Conservation (phyloP, 768 basidiomycete species). For the Suillus ampliporus region DNA sequence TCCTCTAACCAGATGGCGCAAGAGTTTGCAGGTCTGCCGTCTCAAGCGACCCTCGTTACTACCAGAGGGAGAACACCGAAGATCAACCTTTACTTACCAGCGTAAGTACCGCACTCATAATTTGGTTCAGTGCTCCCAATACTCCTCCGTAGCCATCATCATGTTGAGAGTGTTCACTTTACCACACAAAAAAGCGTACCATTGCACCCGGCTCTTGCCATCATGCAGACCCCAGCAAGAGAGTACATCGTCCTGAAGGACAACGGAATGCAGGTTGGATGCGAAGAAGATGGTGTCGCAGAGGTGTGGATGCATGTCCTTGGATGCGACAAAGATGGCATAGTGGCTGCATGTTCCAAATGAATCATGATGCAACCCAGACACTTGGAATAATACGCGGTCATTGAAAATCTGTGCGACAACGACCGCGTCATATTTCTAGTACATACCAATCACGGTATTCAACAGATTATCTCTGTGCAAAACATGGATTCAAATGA, state of each 20-base stretch:
- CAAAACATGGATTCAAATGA: not conserved
- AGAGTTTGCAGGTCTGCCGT: constrained; percentile 61
- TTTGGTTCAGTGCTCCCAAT: not conserved
- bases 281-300: constrained; percentile 75
- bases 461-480: not conserved
- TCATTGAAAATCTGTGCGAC: not conserved
- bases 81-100: constrained; percentile 68
- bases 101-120: constrained; percentile 45
- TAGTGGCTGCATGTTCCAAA: not conserved
- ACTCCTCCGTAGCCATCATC: constrained; percentile 27
- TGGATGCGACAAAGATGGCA: constrained; percentile 44
- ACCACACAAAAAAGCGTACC: constrained; percentile 43
- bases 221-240: constrained; percentile 70
- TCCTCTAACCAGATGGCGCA: constrained; percentile 73
- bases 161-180: constrained; percentile 79
- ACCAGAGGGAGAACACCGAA: constrained; percentile 27
- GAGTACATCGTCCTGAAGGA: constrained; percentile 75
- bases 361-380: not conserved
- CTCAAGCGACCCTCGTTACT: constrained; percentile 8
- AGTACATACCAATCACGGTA: not conserved
- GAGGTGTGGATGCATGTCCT: constrained; percentile 65
- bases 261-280: constrained; percentile 79
- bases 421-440: not conserved
- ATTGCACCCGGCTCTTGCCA: constrained; percentile 68
- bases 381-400: not conserved